phyloP scores from a whole-genome alignment of 805 yeast species.

The Ascoidea asiatica region DNA sequence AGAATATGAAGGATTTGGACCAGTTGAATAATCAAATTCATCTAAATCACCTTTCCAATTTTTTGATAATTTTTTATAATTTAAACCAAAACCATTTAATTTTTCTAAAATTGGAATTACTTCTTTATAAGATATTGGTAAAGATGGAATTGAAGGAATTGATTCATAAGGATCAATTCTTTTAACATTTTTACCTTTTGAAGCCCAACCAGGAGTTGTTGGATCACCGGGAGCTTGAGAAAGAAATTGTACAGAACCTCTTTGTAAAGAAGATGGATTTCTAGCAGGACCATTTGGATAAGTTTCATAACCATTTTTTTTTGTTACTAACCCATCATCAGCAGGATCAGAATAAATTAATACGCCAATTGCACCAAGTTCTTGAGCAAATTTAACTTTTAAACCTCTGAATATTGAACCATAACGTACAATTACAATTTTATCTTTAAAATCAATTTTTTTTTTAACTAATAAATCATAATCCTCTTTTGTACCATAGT shows the following conservation, averaged over 20 bases:
- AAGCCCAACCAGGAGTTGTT: slow-evolving; percentile 57
- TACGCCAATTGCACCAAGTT: slow-evolving; percentile 54
- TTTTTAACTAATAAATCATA: slow-evolving; percentile 30
- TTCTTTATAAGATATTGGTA: slow-evolving; percentile 55
- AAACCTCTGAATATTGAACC: slow-evolving; percentile 59
- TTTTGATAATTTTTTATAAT: slow-evolving; percentile 16
- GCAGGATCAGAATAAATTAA: slow-evolving; percentile 58
- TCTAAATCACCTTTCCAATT: slow-evolving; percentile 33
- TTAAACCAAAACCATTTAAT: slow-evolving; percentile 44
- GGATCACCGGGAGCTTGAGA: slow-evolving; percentile 65
- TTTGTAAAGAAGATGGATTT: slow-evolving; percentile 61
- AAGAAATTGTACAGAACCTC: slow-evolving; percentile 61
- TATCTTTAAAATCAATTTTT: slow-evolving; percentile 39
- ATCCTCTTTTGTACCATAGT: slow-evolving; percentile 54
- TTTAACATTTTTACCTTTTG: slow-evolving; percentile 31
- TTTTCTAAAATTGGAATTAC: slow-evolving; percentile 47
- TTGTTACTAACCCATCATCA: slow-evolving; percentile 38
- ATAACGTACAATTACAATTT: slow-evolving; percentile 54
- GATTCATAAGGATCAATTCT: slow-evolving; percentile 34
- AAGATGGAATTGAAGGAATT: slow-evolving; percentile 55
- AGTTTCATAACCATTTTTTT: slow-evolving; percentile 42
- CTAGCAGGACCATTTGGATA: slow-evolving; percentile 73
- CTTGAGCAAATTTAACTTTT: slow-evolving; percentile 67
- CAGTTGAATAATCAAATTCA: slow-evolving; percentile 34
- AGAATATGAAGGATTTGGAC: slow-evolving; percentile 29